These are phyloP conservation scores for Mycena belliarum DNA, from an alignment of 768 basidiomycete genomes.

Conservation along the genomic window DNA sequence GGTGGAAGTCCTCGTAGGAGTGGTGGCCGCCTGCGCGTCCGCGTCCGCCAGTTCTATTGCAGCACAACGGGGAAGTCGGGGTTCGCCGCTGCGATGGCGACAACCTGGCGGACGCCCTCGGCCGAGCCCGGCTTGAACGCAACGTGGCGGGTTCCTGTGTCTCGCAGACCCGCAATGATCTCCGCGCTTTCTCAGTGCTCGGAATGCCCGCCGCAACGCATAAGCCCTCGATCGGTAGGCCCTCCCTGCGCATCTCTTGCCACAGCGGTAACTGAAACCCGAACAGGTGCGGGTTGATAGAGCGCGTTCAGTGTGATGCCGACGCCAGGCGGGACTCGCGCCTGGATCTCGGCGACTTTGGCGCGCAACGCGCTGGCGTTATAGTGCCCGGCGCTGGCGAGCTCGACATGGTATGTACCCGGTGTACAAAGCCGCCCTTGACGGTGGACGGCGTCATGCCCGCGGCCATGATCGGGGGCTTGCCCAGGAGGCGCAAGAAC, in stretches of 20 bases:
- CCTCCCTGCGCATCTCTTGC: constrained; percentile 97
- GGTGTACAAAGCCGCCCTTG: constrained; percentile 92
- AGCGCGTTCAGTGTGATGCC: constrained; percentile 93
- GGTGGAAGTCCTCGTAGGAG: constrained; percentile 98
- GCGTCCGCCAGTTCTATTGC: constrained; percentile 99
- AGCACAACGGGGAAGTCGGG: constrained; percentile 96
- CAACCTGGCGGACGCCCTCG: constrained; percentile 95
- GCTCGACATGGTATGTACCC: constrained; percentile 96
- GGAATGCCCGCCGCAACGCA: constrained; percentile 98
- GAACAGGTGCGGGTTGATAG: constrained; percentile 98
- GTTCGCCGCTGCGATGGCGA: constrained; percentile 92
- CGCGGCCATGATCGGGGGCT: constrained; percentile 98
- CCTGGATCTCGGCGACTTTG: constrained; percentile 92
- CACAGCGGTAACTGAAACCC: constrained; percentile 96
- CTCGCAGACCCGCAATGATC: constrained; percentile 83
- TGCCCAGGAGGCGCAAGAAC: constrained; percentile 93
- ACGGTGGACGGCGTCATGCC: constrained; percentile 99
- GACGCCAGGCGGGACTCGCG: constrained; percentile 80
- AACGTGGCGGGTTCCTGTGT: constrained; percentile 91
- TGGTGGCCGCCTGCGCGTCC: constrained; percentile 99
- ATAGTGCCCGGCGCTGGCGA: constrained; percentile 98
- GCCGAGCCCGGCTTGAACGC: constrained; percentile 98
- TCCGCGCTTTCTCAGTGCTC: constrained; percentile 94
- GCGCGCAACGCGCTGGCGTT: constrained; percentile 83
- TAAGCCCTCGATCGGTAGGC: constrained; percentile 96